phyloP scores from a whole-genome alignment of 257 asterid genomes.

The Solanum lycopersicoides region DNA sequence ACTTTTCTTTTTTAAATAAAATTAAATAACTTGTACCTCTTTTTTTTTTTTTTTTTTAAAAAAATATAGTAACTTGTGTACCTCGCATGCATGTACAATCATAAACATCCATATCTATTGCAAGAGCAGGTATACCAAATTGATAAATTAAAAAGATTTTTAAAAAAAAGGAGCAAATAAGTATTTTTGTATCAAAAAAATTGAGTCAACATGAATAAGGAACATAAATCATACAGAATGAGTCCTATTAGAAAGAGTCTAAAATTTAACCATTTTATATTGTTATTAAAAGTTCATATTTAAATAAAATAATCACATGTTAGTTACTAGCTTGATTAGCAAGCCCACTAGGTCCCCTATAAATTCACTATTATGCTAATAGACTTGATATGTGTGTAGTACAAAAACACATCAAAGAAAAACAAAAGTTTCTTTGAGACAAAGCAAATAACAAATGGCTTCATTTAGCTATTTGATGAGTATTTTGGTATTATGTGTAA shows the following conservation, averaged over 20 bases:
- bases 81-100: not conserved
- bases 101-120: not conserved
- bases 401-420: not conserved
- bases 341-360: not conserved
- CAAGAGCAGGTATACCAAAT: not conserved
- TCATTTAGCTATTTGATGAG: slow-evolving; percentile 7
- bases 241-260: not conserved
- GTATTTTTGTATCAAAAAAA: not conserved
- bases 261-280: not conserved
- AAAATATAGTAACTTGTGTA: not conserved
- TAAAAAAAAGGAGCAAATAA: not conserved
- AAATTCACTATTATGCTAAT: not conserved
- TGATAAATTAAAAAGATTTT: not conserved
- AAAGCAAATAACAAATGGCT: not conserved
- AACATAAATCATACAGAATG: not conserved
- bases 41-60: no score
- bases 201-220: not conserved
- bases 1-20: not conserved
- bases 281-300: not conserved
- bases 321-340: not conserved
- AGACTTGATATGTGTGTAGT: not conserved
- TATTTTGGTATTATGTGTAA: not conserved
- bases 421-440: not conserved
- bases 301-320: not conserved
- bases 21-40: not conserved